A percentile compares a stretch with the other conserved stretches of the same genome.
Evolutionary conservation across 2,329 filamentous ascomycete genomes (phyloP).

Genomic region (Chalaropsis ovoidea): DNA sequence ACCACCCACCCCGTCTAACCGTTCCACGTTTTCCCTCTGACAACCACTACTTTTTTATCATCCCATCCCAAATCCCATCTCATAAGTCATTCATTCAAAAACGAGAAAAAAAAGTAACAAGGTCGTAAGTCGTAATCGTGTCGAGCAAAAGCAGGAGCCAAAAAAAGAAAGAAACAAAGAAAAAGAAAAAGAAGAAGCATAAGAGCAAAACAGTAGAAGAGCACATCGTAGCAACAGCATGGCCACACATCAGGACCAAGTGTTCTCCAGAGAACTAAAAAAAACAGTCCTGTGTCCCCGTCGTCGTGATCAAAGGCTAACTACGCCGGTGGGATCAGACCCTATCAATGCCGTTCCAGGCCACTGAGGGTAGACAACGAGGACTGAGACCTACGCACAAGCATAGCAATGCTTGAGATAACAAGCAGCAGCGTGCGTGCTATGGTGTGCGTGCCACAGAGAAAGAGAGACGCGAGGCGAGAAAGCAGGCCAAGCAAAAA

Average conservation of each 20-base stretch:
- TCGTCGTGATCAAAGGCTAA: not conserved
- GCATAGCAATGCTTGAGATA: not conserved
- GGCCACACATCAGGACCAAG: not conserved
- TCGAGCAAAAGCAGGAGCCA: conserved; percentile 6
- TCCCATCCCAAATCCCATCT: not conserved
- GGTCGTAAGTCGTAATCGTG: conserved; percentile 12
- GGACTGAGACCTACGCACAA: not conserved
- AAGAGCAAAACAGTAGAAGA: not conserved
- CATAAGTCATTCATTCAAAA: conserved; percentile 12
- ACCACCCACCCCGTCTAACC: not conserved
- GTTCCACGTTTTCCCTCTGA: not conserved
- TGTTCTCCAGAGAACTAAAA: not conserved
- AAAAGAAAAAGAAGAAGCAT: not conserved
- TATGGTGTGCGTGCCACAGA: not conserved
- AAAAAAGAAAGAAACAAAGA: not conserved
- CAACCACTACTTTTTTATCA: not conserved
- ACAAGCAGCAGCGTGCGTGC: too few species aligned
- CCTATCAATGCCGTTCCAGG: conserved; percentile 13
- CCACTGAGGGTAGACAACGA: conserved; percentile 1
- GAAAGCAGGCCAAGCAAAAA: conserved; percentile 14
- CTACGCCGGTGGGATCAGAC: not conserved
- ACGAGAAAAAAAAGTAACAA: conserved; percentile 6
- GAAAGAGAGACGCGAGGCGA: conserved; percentile 12
- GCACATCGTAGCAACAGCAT: not conserved
- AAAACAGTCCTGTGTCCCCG: not conserved